Percentiles rank a stretch among this genome's conserved stretches.
Evolutionary conservation across 306 rosid species (phyloP).

Genomic region (Alnus glutinosa): DNA sequence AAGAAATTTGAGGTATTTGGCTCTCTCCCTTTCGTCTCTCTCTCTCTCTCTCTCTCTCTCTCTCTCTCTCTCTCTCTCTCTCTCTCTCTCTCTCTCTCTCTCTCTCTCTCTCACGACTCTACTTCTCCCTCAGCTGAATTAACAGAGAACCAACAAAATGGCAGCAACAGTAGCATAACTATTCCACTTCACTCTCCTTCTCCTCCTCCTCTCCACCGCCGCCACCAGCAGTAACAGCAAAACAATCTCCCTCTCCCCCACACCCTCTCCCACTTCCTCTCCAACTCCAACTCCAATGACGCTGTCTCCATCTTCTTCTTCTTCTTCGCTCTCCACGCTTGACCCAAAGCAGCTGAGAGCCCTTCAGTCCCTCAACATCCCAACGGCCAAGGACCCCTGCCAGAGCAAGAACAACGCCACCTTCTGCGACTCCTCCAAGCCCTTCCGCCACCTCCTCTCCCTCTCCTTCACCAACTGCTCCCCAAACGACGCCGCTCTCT

Average conservation of each 20-base stretch:
- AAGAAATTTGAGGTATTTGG: too few relatives aligned
- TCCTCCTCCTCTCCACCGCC: slow-evolving; percentile 21
- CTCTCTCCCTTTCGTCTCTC: too few relatives aligned
- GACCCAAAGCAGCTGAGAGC: slow-evolving; percentile 54
- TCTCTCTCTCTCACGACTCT: neutral
- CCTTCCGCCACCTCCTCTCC: slow-evolving; percentile 80
- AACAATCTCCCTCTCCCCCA: slow-evolving; percentile 15
- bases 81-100: too few relatives aligned
- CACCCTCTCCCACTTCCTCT: slow-evolving; percentile 29
- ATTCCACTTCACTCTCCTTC: slow-evolving; percentile 19
- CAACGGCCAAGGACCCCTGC: slow-evolving; percentile 79
- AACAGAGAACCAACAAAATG: slow-evolving; percentile 5
- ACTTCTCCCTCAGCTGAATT: slow-evolving; percentile 1
- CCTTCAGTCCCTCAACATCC: slow-evolving; percentile 75
- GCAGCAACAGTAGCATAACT: slow-evolving; percentile 7
- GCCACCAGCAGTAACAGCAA: neutral
- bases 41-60: too few relatives aligned
- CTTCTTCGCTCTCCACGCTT: slow-evolving; percentile 43
- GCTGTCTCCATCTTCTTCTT: neutral
- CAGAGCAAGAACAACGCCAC: slow-evolving; percentile 64
- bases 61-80: too few relatives aligned
- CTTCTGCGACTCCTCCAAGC: slow-evolving; percentile 64
- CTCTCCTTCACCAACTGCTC: slow-evolving; percentile 71
- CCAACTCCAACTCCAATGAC: slow-evolving; percentile 18
- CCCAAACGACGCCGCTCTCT: slow-evolving; percentile 42